These are phyloP conservation scores for Lactarius evosmus DNA, from an alignment of 768 basidiomycete genomes.

Conservation along the genomic window DNA sequence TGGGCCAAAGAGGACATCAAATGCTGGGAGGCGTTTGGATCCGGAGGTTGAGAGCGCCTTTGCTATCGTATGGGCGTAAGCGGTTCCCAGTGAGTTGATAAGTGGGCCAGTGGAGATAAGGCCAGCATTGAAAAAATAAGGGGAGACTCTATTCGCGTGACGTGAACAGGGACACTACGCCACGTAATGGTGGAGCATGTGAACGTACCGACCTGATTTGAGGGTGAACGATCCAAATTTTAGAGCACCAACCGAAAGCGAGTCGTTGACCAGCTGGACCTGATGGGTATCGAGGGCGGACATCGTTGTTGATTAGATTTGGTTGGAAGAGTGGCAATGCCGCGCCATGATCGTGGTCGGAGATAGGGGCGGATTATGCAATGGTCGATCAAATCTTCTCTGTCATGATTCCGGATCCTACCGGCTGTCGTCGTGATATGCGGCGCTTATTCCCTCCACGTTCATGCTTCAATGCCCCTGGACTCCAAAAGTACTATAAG, in stretches of 20 bases:
- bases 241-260: slow-evolving; percentile 68
- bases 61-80: slow-evolving; percentile 80
- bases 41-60: slow-evolving; percentile 42
- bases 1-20: slow-evolving; percentile 92
- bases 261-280: slow-evolving; percentile 61
- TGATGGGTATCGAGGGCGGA: slow-evolving; percentile 49
- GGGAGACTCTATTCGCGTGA: slow-evolving; percentile 54
- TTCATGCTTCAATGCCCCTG: too few species aligned
- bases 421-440: not conserved
- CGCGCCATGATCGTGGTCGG: not conserved
- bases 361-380: not conserved
- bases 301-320: slow-evolving; percentile 4
- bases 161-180: slow-evolving; percentile 14
- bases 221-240: slow-evolving; percentile 91
- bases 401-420: slow-evolving; percentile 3
- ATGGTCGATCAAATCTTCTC: not conserved
- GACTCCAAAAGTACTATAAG: not conserved
- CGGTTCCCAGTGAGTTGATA: slow-evolving; percentile 68
- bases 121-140: slow-evolving; percentile 97
- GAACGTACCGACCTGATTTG: slow-evolving; percentile 85
- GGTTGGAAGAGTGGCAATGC: not conserved
- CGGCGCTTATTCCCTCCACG: not conserved
- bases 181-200: slow-evolving; percentile 18
- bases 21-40: slow-evolving; percentile 36
- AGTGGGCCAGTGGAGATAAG: slow-evolving; percentile 81